Conservation (phyloP, 768 basidiomycete genomes). For the Cyclocybe cylindracea region DNA sequence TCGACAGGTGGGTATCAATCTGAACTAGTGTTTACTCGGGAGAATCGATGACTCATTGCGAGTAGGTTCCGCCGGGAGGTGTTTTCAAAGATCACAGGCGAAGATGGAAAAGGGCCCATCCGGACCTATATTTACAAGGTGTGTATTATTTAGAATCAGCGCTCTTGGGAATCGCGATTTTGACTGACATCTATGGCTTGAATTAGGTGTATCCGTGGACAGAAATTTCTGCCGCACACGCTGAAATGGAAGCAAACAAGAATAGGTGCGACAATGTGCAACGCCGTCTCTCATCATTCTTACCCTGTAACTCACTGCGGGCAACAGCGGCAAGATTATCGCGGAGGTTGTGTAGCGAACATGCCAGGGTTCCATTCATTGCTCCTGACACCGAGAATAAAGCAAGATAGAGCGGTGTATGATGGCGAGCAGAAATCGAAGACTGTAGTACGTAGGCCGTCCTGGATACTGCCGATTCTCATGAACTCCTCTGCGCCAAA, state of each 20-base stretch:
- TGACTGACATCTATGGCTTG: not conserved
- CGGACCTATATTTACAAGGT: slow-evolving; percentile 82
- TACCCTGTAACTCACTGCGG: not conserved
- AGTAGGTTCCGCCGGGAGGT: slow-evolving; percentile 56
- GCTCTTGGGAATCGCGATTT: slow-evolving; percentile 1
- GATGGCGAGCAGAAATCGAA: too few species aligned
- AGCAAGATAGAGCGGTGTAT: too few species aligned
- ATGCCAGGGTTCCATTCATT: not conserved
- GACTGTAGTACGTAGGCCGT: too few species aligned
- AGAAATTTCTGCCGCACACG: slow-evolving; percentile 77
- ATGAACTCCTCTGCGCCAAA: too few species aligned
- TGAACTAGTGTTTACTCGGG: not conserved
- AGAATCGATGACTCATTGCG: slow-evolving; percentile 2
- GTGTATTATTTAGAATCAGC: slow-evolving; percentile 14
- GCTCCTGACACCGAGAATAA: too few species aligned
- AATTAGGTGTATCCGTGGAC: slow-evolving; percentile 77
- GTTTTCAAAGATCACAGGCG: slow-evolving; percentile 59
- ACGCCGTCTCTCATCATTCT: not conserved
- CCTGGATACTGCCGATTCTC: too few species aligned
- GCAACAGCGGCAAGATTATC: slow-evolving; percentile 47
- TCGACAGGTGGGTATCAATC: slow-evolving; percentile 45
- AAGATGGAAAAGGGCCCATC: slow-evolving; percentile 57
- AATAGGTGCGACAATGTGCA: slow-evolving; percentile 36
- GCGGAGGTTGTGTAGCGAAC: slow-evolving; percentile 36
- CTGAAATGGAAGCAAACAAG: slow-evolving; percentile 78